A percentile compares a stretch with the other conserved stretches of the same genome.
Conservation (phyloP, 2,329 filamentous ascomycete genomes). For the Penicillium hesseltinei region DNA sequence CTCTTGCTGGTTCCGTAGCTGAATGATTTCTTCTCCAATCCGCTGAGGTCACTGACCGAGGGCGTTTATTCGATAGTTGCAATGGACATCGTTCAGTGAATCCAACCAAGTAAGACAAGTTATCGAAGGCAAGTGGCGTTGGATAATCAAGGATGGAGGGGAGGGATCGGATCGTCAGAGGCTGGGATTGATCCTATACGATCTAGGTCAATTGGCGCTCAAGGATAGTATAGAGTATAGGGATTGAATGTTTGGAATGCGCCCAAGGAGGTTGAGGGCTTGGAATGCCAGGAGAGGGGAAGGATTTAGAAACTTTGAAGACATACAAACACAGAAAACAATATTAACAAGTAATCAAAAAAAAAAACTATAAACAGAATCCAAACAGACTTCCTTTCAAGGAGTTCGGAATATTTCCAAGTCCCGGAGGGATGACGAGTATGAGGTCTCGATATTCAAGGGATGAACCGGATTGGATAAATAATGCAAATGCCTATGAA, state of each 20-base stretch:
- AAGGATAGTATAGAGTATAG: slow-evolving; percentile 16
- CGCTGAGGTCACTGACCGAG: slow-evolving; percentile 32
- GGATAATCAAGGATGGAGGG: slow-evolving; percentile 13
- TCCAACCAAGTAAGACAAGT: background rate
- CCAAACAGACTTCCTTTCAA: slow-evolving; percentile 18
- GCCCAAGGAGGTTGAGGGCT: slow-evolving; percentile 15
- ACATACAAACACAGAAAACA: slow-evolving; percentile 15
- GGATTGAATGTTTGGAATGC: slow-evolving; percentile 30
- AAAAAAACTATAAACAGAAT: slow-evolving; percentile 27
- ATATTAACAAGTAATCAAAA: slow-evolving; percentile 20
- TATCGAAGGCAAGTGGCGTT: slow-evolving; percentile 10
- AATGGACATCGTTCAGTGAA: slow-evolving; percentile 30
- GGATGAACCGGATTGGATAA: slow-evolving; percentile 8
- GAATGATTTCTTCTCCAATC: slow-evolving; percentile 11
- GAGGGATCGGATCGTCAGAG: slow-evolving; percentile 19
- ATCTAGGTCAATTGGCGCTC: slow-evolving; percentile 25
- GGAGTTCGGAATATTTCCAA: slow-evolving; percentile 19
- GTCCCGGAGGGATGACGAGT: slow-evolving; percentile 14
- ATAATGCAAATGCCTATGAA: slow-evolving; percentile 15
- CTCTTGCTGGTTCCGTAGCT: slow-evolving; percentile 16
- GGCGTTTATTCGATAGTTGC: slow-evolving; percentile 28
- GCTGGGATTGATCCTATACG: slow-evolving; percentile 25
- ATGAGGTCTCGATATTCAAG: slow-evolving; percentile 6
- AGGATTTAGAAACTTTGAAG: slow-evolving; percentile 15
- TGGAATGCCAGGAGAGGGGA: slow-evolving; percentile 32